phyloP scores from a whole-genome alignment of 2,329 filamentous ascomycete species.

The Paradendryphiella salina region DNA sequence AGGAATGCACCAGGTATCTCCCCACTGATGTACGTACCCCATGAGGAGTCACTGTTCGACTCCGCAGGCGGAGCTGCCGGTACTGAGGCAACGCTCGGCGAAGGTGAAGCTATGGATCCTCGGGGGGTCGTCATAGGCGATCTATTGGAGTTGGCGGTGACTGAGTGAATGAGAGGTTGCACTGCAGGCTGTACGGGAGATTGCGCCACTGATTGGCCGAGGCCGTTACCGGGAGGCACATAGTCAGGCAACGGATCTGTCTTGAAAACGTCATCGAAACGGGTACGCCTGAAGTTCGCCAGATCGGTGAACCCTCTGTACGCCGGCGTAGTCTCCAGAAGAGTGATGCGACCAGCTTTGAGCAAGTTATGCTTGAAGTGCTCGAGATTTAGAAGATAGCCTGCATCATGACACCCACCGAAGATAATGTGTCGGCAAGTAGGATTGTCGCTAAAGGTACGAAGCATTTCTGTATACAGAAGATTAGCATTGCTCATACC shows the following conservation, averaged over 20 bases:
- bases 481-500: constrained; percentile 9
- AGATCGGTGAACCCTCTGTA: constrained; percentile 49
- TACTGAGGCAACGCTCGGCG: constrained; percentile 28
- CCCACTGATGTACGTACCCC: constrained; percentile 15
- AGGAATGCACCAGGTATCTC: neutral
- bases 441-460: constrained; percentile 51
- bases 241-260: constrained; percentile 47
- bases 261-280: constrained; percentile 50
- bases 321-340: constrained; percentile 51
- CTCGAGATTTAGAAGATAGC: constrained; percentile 52
- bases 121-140: constrained; percentile 20
- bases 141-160: constrained; percentile 20
- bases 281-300: constrained; percentile 45
- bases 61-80: constrained; percentile 17
- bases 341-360: constrained; percentile 48
- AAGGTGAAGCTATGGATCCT: constrained; percentile 15
- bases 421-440: constrained; percentile 55
- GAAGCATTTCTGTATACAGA: constrained; percentile 47
- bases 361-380: constrained; percentile 49
- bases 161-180: constrained; percentile 19
- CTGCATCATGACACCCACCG: constrained; percentile 53
- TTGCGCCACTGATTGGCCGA: constrained; percentile 4
- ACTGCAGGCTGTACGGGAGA: constrained; percentile 15
- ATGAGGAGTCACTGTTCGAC: constrained; percentile 24
- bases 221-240: constrained; percentile 7